These are phyloP conservation scores for Neofusicoccum sp. DNA, from an alignment of 2,329 filamentous ascomycete species.

Conservation along the genomic window DNA sequence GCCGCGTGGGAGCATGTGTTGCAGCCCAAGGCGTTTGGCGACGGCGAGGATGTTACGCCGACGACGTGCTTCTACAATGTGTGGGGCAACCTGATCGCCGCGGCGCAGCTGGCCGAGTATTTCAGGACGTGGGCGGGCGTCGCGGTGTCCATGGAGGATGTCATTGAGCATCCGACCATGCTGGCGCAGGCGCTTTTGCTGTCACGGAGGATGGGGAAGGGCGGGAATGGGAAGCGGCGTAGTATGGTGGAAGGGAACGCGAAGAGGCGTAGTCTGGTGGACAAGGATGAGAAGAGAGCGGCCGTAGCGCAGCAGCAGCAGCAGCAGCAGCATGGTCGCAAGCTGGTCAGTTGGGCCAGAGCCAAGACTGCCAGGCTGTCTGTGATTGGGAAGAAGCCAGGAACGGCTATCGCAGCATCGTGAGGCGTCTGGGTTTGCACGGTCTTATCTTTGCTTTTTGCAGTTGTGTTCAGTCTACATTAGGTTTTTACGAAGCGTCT, in stretches of 20 bases:
- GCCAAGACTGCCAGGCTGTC: conserved; percentile 1
- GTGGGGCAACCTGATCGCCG: conserved; percentile 34
- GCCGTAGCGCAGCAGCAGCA: background rate
- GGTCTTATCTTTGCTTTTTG: background rate
- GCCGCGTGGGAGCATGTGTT: conserved; percentile 26
- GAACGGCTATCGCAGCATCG: background rate
- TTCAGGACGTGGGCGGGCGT: conserved; percentile 25
- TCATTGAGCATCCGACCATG: conserved; percentile 9
- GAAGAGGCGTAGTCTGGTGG: background rate
- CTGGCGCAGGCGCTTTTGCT: conserved; percentile 1
- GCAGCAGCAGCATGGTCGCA: background rate
- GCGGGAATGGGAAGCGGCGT: background rate
- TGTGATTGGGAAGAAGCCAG: background rate
- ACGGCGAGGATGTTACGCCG: background rate
- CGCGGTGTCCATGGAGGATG: background rate
- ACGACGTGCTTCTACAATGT: conserved; percentile 35
- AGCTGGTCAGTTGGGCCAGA: background rate
- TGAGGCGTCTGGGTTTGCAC: background rate
- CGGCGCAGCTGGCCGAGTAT: conserved; percentile 32
- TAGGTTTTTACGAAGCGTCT: background rate
- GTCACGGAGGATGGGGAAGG: background rate
- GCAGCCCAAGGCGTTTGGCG: conserved; percentile 22
- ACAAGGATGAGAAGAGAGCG: background rate
- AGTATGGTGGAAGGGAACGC: background rate
- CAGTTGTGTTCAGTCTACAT: background rate